These are phyloP conservation scores for Oenanthe sinensis DNA, from an alignment of 129 eudicot genomes.

Conservation along the genomic window DNA sequence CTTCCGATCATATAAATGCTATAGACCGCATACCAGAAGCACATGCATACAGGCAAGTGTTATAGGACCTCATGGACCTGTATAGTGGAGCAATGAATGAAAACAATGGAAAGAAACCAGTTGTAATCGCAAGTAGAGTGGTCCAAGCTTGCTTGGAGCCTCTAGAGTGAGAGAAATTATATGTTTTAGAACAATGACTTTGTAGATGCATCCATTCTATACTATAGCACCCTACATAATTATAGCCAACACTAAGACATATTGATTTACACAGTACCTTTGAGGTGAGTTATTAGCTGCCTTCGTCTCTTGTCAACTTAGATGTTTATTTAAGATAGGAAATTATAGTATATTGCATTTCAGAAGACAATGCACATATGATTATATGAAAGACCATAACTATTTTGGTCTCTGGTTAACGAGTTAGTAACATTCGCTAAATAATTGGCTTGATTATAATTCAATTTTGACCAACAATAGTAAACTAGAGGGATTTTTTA, in stretches of 20 bases:
- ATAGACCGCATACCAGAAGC: background rate
- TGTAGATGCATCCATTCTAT: background rate
- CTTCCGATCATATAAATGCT: background rate
- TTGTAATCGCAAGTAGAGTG: slow-evolving; percentile 9
- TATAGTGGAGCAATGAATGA: slow-evolving; percentile 10
- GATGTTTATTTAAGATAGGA: background rate
- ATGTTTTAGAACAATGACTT: background rate
- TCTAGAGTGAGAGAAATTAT: slow-evolving; percentile 1
- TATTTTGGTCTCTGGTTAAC: background rate
- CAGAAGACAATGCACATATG: background rate
- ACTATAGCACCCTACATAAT: background rate
- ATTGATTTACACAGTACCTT: background rate
- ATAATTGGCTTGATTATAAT: background rate
- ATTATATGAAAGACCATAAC: background rate
- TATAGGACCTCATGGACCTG: slow-evolving; percentile 7
- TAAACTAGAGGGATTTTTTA: background rate
- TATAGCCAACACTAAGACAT: slow-evolving; percentile 1
- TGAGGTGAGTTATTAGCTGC: too few species aligned
- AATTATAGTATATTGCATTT: background rate
- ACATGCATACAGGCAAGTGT: slow-evolving; percentile 9
- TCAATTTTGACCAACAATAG: background rate
- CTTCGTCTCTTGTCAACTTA: background rate
- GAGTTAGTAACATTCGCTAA: background rate
- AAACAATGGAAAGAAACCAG: slow-evolving; percentile 4
- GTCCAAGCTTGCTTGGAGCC: slow-evolving; percentile 14